phyloP scores from a whole-genome alignment of 108 stramenopile genomes.

The Nitzschia sp. region DNA sequence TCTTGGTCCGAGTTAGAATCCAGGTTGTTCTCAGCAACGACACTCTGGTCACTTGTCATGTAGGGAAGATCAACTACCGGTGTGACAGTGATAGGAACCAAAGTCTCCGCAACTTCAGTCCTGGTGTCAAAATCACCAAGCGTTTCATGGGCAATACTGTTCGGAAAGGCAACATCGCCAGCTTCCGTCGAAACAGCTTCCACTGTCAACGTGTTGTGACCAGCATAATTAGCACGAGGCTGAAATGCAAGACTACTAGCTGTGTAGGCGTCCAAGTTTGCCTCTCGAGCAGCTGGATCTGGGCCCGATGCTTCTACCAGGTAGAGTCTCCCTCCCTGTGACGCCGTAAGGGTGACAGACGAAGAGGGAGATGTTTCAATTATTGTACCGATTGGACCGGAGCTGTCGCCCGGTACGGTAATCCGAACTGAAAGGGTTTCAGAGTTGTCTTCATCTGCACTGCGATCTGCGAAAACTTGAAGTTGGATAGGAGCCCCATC shows the following conservation, averaged over 20 bases:
- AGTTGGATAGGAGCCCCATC: not conserved
- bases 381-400: not conserved
- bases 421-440: conserved; percentile 10
- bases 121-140: not conserved
- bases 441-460: conserved; percentile 9
- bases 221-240: conserved; percentile 1
- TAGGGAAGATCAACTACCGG: not conserved
- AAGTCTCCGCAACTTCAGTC: not conserved
- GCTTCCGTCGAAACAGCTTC: conserved; percentile 11
- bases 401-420: not conserved
- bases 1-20: not conserved
- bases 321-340: not conserved
- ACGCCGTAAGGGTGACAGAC: not conserved
- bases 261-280: not conserved
- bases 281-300: not conserved
- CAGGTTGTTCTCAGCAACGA: conserved; percentile 1
- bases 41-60: not conserved
- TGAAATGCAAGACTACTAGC: not conserved
- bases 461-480: not conserved
- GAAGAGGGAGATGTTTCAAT: not conserved
- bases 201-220: not conserved
- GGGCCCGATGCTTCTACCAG: not conserved
- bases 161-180: not conserved
- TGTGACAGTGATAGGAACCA: not conserved
- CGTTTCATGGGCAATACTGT: not conserved